Base-by-base conservation (phyloP, 441 rosid genomes). In the Adansonia grandidieri region DNA sequence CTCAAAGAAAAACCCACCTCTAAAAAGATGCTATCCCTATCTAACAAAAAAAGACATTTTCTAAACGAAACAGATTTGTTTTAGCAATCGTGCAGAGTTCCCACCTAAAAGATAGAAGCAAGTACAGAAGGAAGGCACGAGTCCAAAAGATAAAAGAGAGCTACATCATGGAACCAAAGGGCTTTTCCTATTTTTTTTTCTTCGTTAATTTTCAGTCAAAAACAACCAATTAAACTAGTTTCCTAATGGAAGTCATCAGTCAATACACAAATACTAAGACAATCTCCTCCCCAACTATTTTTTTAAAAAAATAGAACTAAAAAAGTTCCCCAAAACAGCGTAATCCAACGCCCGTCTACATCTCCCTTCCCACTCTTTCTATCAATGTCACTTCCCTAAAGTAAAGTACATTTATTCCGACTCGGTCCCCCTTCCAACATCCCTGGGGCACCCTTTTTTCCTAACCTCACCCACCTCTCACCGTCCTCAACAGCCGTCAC, bases 401-500 rank as follows among this genome's bases (percentile, higher is more conserved):
- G 40, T 37, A 5, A 62, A 24, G 17, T 62, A 13, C 44, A 62
- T 9, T 44, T 67, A 17, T 4, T 42, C 71, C 19, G 32, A 19
- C 13, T 5, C 45, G 19, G 1, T 20, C 5, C 1, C 13, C 10
- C 1, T n/a, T 54, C 58, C 11, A 20, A 22, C 63, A 19, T 58
- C 13, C 86, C 72, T 19, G 24, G 24, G 62, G 22, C 88, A 53
- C 86, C 5, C 22, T 8, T 1, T n/a, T n/a, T 6, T 6, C 24
- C 73, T 69, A 69, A 19, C 2, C 13, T 66, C 56, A 45, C 13
- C 40, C 50, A 6, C 20, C 51, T 65, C 24, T 42, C 71, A 45
- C 40, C 40, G 5, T 37, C 40, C 40, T 5, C 40, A 37, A 37
- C 40, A 3, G 40, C 40, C 4, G 40, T 37, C 40, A 37, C 40